These are phyloP conservation scores for Apiotrichum mycotoxinovorans DNA, from an alignment of 1,284 basidiomycete species.

Conservation along the genomic window DNA sequence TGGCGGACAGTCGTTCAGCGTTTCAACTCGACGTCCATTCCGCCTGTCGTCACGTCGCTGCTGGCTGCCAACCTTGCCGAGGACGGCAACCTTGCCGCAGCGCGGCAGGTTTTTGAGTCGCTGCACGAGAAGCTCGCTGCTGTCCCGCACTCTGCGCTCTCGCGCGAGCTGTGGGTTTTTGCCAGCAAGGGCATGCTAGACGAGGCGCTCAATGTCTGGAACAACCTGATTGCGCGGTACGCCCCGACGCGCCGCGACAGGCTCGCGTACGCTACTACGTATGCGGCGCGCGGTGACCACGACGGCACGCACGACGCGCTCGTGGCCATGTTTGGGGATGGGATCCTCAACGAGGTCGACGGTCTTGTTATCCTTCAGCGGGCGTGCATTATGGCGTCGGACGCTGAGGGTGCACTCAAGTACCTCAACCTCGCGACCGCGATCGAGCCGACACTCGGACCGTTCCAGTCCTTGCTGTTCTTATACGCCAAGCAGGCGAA, in stretches of 20 bases:
- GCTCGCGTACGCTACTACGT: conserved; percentile 5
- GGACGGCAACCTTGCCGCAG: neutral
- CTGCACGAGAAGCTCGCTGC: conserved; percentile 7
- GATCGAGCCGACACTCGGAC: conserved; percentile 11
- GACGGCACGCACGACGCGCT: neutral
- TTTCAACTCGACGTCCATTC: conserved; percentile 12
- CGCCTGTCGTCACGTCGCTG: conserved; percentile 1
- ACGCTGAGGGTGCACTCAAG: conserved; percentile 15
- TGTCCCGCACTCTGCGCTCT: conserved; percentile 12
- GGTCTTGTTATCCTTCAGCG: conserved; percentile 22
- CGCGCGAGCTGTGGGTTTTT: conserved; percentile 13
- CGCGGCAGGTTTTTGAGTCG: conserved; percentile 6
- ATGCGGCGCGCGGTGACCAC: conserved; percentile 5
- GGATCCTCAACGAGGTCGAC: neutral
- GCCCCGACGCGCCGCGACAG: conserved; percentile 4
- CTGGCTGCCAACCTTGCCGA: conserved; percentile 9
- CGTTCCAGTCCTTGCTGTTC: conserved; percentile 59
- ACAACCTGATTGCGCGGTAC: conserved; percentile 8
- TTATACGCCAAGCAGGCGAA: conserved; percentile 61
- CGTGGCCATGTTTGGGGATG: neutral
- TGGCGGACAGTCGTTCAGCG: conserved; percentile 10
- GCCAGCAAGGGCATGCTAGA: conserved; percentile 7
- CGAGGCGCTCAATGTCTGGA: conserved; percentile 8
- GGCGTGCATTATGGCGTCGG: conserved; percentile 21
- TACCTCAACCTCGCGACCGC: conserved; percentile 16